Base-by-base conservation (phyloP, 169 alveolate genomes). In the Plasmodium ovale region DNA sequence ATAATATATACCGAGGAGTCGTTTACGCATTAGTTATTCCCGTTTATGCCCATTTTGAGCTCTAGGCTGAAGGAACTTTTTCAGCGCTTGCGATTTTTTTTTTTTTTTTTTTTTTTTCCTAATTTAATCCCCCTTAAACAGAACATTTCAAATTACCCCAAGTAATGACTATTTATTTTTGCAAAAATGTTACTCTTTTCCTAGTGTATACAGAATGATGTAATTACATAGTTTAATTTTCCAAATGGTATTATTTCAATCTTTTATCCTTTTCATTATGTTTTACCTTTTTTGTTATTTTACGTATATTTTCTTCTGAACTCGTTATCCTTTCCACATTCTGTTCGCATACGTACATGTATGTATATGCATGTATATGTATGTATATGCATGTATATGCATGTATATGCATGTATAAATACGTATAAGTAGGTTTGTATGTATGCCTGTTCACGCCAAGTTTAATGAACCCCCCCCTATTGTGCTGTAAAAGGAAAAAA, bases 371-470 rank as follows among this genome's bases (percentile, higher is more conserved):
- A 16, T 60, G 14, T 60, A 29, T 56, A 14, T 25, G 5, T 72
- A 31, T 44, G 25, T 72, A 72, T 27, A 25, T 35, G 14, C 49
- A 4, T 72, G n/a, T 62, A 25, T 35, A 42, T 72, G 54, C 37
- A 33, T 72, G 16, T 23, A 6, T 56, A 39, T 60, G n/a, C 33
- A 7, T 71, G 29, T 25, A 27, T 27, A 33, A n/a, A 21, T 60
- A 29, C 37, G 16, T 25, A 3, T 72, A 31, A 27, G 25, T 72
- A 72, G 14, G 21, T 35, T 4, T 62, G 3, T 72, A 9, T 62
- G 14, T 35, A 42, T 72, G 54, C 37, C n/a, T 72, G 16, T 23
- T 6, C 37, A 39, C 44, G n/a, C 33, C 3, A 49, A 35, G 14
- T 16, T 27, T 27, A n/a, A 21, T 47, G 16, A 14, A 47, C 19